These are phyloP conservation scores for Galerina marginata DNA, from an alignment of 768 basidiomycete species.

Conservation along the genomic window DNA sequence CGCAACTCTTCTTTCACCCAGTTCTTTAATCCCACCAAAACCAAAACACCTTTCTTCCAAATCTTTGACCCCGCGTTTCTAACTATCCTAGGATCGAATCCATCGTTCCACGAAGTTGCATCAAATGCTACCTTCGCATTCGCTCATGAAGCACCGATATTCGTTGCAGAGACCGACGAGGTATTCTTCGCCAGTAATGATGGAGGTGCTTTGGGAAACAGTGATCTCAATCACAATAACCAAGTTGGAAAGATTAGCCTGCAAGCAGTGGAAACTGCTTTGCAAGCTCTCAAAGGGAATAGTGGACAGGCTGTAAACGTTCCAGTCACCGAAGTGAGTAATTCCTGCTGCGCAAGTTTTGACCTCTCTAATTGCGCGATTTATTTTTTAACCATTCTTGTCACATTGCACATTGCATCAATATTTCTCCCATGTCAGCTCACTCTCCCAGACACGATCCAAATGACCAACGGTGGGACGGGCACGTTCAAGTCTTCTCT, in stretches of 20 bases:
- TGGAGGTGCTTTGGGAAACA: slow-evolving; percentile 68
- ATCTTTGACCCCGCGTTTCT: slow-evolving; percentile 60
- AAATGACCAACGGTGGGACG: slow-evolving; percentile 76
- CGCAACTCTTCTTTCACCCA: slow-evolving; percentile 42
- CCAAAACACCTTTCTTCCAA: slow-evolving; percentile 57
- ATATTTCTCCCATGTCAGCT: slow-evolving; percentile 45
- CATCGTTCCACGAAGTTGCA: slow-evolving; percentile 64
- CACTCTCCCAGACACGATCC: slow-evolving; percentile 57
- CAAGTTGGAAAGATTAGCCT: slow-evolving; percentile 67
- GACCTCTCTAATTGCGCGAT: neutral
- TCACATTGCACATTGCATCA: slow-evolving; percentile 5
- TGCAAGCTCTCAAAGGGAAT: slow-evolving; percentile 37
- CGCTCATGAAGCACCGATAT: slow-evolving; percentile 82
- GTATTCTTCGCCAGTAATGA: slow-evolving; percentile 76
- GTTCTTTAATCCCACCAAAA: slow-evolving; percentile 47
- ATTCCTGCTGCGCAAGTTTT: neutral
- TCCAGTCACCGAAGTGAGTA: slow-evolving; percentile 48
- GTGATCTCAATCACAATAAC: slow-evolving; percentile 68
- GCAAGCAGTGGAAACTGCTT: slow-evolving; percentile 53
- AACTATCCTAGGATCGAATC: slow-evolving; percentile 57
- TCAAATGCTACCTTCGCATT: slow-evolving; percentile 68
- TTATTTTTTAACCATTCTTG: neutral
- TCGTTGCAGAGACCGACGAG: slow-evolving; percentile 67
- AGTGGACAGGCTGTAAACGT: slow-evolving; percentile 45
- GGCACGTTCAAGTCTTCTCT: slow-evolving; percentile 64